Evolutionary conservation across 208 protist genomes (phyloP).

Genomic region (Strigomonas culicis): DNA sequence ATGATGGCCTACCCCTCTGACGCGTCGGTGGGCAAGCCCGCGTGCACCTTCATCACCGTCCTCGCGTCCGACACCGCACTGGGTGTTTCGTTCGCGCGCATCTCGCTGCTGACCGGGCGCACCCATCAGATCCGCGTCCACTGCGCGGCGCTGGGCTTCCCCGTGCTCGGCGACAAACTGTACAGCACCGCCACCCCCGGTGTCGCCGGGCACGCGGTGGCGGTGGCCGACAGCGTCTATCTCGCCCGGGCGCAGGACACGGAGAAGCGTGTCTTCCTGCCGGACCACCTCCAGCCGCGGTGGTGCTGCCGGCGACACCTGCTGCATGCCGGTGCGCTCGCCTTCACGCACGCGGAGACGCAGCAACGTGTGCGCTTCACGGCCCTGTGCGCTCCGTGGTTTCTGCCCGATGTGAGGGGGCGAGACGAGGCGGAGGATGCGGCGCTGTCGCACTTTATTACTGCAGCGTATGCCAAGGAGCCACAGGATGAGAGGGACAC

Average conservation of each 20-base stretch:
- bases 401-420: slow-evolving; percentile 25
- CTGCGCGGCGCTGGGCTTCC: slow-evolving; percentile 55
- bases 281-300: slow-evolving; percentile 1
- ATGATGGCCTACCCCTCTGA: slow-evolving; percentile 55
- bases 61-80: slow-evolving; percentile 24
- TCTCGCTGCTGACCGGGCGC: slow-evolving; percentile 64
- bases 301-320: slow-evolving; percentile 54
- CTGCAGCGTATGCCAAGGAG: too few relatives aligned
- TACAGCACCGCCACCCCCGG: slow-evolving; percentile 54
- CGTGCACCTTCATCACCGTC: slow-evolving; percentile 48
- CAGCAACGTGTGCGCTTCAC: slow-evolving; percentile 22
- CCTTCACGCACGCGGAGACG: slow-evolving; percentile 39
- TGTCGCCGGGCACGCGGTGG: slow-evolving; percentile 18
- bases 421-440: not conserved
- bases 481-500: not conserved
- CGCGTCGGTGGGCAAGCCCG: slow-evolving; percentile 19
- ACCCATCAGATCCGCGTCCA: slow-evolving; percentile 84
- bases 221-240: slow-evolving; percentile 68
- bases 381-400: slow-evolving; percentile 30
- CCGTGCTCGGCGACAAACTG: slow-evolving; percentile 80
- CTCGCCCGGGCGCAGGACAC: slow-evolving; percentile 16
- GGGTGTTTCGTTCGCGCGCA: slow-evolving; percentile 45
- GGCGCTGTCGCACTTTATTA: not conserved
- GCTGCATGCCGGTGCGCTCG: slow-evolving; percentile 51
- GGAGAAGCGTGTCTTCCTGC: not conserved